Base-by-base conservation (phyloP, 2,329 filamentous ascomycete genomes). In the Pyrenochaeta sp. region DNA sequence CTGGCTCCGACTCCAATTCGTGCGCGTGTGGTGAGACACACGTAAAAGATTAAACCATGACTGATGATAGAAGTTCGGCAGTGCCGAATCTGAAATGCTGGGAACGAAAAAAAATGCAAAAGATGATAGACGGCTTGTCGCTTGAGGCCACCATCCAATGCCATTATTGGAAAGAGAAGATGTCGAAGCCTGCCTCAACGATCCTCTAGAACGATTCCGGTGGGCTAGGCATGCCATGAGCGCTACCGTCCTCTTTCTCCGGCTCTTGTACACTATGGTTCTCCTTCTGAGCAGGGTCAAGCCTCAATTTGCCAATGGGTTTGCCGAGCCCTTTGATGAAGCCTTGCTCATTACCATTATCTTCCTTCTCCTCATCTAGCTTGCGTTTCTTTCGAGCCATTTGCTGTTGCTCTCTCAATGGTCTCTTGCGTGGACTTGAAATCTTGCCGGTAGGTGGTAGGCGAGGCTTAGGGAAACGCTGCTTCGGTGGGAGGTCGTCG, bases 401-500 rank as follows among this genome's bases (percentile, higher is more conserved):
- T 21, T 89, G 88, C 41, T 90, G 85, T 68, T 92, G 89, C 68
- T 94, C 89, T 65, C 88, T 86, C 15, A 90, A 82, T 21, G 90
- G 89, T 6, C 89, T 80, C 75, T 95, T 96, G 59, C 91, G 85
- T 21, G 90, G 89, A 38, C 86, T 88, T 8, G 88, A 87, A 56
- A 96, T 96, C 78, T 95, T 96, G 63, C 90, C 90, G 14, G 87
- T 92, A 75, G 90, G 74, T 76, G 87, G 76, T 30, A 84, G 70
- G 37, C 81, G 73, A 15, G 80, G 80, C 60, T 82, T 83, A 19
- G 81, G 80, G 59, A 82, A 82, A 24, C 90, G 82, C 74, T 99
- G 94, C 74, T 99, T 99, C 41, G 87, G 83, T 11, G 95, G 94
- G 17, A 99, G 77, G 58, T 99, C 93, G 65, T 97, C 90, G 73